A percentile compares a stretch with the other conserved stretches of the same genome.
Conservation (phyloP, 768 basidiomycete genomes). For the Boletus sp. region DNA sequence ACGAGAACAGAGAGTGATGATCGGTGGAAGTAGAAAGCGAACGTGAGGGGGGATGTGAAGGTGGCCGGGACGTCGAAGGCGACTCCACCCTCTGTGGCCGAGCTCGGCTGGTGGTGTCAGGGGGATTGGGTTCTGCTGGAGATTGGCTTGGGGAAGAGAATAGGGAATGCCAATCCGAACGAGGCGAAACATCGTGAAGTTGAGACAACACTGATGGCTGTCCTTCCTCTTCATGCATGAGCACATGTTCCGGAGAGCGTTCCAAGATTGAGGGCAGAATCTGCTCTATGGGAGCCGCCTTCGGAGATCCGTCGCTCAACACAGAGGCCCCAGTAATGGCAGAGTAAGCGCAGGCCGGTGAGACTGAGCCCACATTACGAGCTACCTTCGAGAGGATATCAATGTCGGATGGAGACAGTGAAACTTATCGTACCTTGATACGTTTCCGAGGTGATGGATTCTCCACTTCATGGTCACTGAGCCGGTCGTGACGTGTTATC, state of each 20-base stretch:
- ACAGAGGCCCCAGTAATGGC: not conserved
- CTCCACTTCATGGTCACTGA: conserved; percentile 11
- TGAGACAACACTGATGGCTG: not conserved
- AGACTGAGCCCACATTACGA: conserved; percentile 5
- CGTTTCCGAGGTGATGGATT: conserved; percentile 36
- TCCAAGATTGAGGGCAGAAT: not conserved
- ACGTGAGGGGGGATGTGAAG: conserved; percentile 3
- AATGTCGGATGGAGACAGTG: not conserved
- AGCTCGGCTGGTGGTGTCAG: not conserved
- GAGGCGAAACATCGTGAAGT: not conserved
- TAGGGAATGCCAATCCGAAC: conserved; percentile 12
- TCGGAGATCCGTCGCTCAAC: not conserved
- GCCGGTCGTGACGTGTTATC: not conserved
- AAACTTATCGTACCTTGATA: conserved; percentile 28
- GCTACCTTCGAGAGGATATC: conserved; percentile 17
- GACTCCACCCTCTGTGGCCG: not conserved
- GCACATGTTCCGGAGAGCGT: not conserved
- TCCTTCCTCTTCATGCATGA: not conserved
- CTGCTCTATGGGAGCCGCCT: not conserved
- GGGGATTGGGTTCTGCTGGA: not conserved
- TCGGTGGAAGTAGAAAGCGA: conserved; percentile 16
- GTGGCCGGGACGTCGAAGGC: not conserved
- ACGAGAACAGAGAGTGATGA: conserved; percentile 13
- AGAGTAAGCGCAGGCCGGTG: not conserved
- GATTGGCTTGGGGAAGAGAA: conserved; percentile 19